Conservation (phyloP, 495 filamentous ascomycete species). For the Daldinia bambusicola region DNA sequence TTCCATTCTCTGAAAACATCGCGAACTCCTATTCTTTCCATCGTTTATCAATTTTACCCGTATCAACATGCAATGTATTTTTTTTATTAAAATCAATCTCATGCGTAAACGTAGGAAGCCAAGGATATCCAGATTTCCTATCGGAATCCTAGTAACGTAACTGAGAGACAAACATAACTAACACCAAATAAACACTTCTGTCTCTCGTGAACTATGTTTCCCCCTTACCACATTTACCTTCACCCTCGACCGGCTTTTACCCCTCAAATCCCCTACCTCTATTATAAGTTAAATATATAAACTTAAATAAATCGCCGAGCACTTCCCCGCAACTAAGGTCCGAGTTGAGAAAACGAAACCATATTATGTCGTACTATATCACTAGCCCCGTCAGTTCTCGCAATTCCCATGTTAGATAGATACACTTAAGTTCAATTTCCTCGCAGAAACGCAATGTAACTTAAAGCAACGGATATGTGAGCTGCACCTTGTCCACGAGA, state of each 20-base stretch:
- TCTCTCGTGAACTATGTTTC: not conserved
- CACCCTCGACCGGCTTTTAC: constrained; percentile 10
- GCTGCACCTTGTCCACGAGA: constrained; percentile 24
- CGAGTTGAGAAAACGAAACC: constrained; percentile 20
- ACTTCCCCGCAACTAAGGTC: constrained; percentile 30
- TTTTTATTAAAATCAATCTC: too few species aligned
- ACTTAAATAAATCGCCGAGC: constrained; percentile 11
- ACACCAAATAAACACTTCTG: not conserved
- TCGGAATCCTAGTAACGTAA: too few species aligned
- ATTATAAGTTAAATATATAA: constrained; percentile 6
- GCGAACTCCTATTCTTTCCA: not conserved
- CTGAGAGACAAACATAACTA: not conserved
- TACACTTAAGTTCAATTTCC: not conserved
- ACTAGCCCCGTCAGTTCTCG: constrained; percentile 1
- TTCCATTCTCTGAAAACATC: constrained; percentile 1
- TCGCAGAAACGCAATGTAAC: not conserved
- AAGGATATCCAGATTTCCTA: not conserved
- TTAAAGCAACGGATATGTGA: constrained; percentile 1
- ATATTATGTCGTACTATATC: constrained; percentile 32
- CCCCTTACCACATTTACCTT: constrained; percentile 34
- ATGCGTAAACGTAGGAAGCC: not conserved
- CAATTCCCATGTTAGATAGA: constrained; percentile 4
- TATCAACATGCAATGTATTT: too few species aligned
- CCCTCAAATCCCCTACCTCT: not conserved
- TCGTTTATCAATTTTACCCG: too few species aligned